Conservation (phyloP, 1,284 basidiomycete species). For the Erythrobasidium hasegawianum region DNA sequence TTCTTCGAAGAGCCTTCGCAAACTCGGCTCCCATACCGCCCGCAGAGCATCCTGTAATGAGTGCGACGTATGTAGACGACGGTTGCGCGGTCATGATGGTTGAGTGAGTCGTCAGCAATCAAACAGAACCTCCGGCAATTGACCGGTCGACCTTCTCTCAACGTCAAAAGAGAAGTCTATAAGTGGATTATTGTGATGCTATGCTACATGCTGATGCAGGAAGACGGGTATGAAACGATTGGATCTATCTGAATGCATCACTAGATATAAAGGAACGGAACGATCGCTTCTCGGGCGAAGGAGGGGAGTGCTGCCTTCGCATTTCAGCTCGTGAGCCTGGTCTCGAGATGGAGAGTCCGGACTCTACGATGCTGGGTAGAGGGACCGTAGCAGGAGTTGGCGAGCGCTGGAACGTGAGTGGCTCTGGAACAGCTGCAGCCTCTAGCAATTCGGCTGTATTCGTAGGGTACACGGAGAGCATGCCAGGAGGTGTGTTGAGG, state of each 20-base stretch:
- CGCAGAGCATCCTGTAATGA: constrained; percentile 5
- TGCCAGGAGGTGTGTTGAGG: constrained; percentile 22
- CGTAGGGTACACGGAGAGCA: background rate
- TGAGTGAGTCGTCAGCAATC: no score
- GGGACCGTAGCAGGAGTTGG: constrained; percentile 11
- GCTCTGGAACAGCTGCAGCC: constrained; percentile 14
- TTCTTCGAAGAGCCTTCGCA: background rate
- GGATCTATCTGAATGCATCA: constrained; percentile 8
- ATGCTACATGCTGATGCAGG: background rate
- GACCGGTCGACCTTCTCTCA: no score
- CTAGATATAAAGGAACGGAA: background rate
- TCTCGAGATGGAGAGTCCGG: constrained; percentile 23
- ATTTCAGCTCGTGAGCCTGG: constrained; percentile 18
- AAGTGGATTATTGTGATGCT: background rate
- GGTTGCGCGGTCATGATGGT: no score
- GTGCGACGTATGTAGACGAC: background rate
- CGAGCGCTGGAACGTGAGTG: constrained; percentile 27
- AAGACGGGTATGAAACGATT: background rate
- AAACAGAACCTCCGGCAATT: no score
- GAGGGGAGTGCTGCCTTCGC: background rate
- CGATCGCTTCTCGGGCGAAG: constrained; percentile 11
- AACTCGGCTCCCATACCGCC: constrained; percentile 7
- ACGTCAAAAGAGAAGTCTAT: no score
- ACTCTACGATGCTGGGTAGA: constrained; percentile 20
- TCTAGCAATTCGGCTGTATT: background rate